These are phyloP conservation scores for Sugiyamaella castrensis DNA, from an alignment of 1,139 yeast genomes.

Conservation along the genomic window DNA sequence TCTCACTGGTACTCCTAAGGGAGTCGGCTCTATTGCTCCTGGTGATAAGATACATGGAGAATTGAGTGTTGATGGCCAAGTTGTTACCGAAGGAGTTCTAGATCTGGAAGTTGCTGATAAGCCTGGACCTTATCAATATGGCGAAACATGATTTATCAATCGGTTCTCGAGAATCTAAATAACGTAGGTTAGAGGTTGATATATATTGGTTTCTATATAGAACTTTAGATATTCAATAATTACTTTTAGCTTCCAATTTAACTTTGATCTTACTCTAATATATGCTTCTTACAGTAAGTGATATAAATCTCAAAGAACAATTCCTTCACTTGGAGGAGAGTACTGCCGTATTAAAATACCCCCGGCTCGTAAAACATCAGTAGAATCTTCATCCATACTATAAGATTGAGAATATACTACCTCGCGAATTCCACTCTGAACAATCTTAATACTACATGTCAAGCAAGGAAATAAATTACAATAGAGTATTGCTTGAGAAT, in stretches of 20 bases:
- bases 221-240: no score
- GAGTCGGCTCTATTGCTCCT: conserved; percentile 79
- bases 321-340: conserved; percentile 52
- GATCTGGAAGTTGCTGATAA: conserved; percentile 60
- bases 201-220: no score
- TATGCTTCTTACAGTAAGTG: no score
- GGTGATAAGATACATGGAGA: conserved; percentile 76
- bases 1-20: conserved; percentile 95
- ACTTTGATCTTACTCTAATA: no score
- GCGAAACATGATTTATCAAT: conserved; percentile 20
- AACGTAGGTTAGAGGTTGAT: no score
- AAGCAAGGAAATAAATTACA: conserved; percentile 98
- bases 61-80: conserved; percentile 53
- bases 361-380: conserved; percentile 67
- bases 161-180: no score
- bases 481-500: conserved; percentile 61
- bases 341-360: conserved; percentile 73
- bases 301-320: neutral
- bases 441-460: conserved; percentile 92
- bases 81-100: conserved; percentile 49
- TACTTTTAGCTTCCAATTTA: no score
- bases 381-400: conserved; percentile 80
- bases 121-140: conserved; percentile 75
- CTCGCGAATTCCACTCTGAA: conserved; percentile 85
- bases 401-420: conserved; percentile 94